Conservation (phyloP, 2,329 filamentous ascomycete genomes). For the Xenosphaeropsis pyriputrescens region DNA sequence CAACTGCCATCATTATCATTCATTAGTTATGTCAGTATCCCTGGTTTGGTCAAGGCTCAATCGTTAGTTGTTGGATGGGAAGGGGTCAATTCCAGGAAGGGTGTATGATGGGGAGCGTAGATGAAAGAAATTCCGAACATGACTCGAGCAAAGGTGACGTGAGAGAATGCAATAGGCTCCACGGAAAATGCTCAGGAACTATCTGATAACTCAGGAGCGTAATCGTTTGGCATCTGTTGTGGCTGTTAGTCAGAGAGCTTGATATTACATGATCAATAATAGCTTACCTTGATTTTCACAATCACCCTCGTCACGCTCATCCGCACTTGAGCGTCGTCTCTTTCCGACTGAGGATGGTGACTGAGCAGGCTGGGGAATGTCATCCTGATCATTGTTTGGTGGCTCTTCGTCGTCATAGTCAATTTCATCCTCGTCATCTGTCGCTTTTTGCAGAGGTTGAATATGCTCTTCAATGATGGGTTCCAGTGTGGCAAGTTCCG, state of each 20-base stretch:
- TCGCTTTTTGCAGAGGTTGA: not conserved
- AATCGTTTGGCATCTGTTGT: slow-evolving; percentile 16
- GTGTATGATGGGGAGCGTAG: no score
- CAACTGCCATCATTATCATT: no score
- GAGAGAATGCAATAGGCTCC: no score
- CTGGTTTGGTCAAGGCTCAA: no score
- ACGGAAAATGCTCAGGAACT: no score
- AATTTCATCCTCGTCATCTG: slow-evolving; percentile 19
- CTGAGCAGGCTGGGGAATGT: not conserved
- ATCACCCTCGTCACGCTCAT: slow-evolving; percentile 3
- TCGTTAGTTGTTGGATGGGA: no score
- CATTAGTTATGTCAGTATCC: no score
- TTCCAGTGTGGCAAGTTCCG: slow-evolving; percentile 1
- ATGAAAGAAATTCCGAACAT: no score
- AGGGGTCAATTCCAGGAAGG: no score
- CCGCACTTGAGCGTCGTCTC: slow-evolving; percentile 12
- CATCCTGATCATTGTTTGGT: slow-evolving; percentile 2
- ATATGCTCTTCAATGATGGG: not conserved
- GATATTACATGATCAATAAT: no score
- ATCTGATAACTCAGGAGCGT: slow-evolving; percentile 11
- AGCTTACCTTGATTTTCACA: slow-evolving; percentile 10
- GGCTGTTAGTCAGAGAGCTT: not conserved
- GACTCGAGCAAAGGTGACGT: no score
- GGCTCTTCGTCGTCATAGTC: slow-evolving; percentile 20
- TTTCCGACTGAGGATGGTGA: slow-evolving; percentile 8